phyloP scores from a whole-genome alignment of 139 green algal genomes.

The Zygnema circumcarinatum region DNA sequence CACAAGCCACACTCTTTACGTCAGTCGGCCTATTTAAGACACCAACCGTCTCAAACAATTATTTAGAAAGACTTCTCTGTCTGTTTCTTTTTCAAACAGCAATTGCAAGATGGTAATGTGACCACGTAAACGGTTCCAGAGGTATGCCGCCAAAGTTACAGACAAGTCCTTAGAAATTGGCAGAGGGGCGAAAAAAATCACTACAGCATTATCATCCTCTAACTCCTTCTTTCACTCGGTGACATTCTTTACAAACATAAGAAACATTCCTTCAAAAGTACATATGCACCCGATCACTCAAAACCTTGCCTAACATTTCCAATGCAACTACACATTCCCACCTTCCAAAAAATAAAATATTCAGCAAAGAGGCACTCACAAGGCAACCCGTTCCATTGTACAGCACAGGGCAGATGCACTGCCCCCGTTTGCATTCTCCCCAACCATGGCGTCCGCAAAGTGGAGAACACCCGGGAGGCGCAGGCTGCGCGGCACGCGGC shows the following conservation, averaged over 20 bases:
- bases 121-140: not conserved
- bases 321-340: not conserved
- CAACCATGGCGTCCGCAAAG: conserved; percentile 34
- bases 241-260: too few relatives aligned
- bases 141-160: not conserved
- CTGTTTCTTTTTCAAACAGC: not conserved
- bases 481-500: not conserved
- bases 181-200: not conserved
- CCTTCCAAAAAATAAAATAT: not conserved
- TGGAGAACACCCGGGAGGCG: not conserved
- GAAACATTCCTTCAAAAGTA: not conserved
- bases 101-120: not conserved
- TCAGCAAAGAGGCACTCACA: not conserved
- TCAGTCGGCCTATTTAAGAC: not conserved
- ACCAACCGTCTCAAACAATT: not conserved
- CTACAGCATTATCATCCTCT: not conserved
- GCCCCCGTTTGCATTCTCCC: conserved; percentile 16
- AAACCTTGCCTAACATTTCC: not conserved
- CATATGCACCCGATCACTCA: not conserved
- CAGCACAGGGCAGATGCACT: conserved; percentile 27
- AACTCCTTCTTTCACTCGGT: too few relatives aligned
- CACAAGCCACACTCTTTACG: not conserved
- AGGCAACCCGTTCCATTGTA: conserved; percentile 29
- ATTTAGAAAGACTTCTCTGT: not conserved
- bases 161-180: not conserved